Base-by-base conservation (phyloP, 192 early-diverging fungal genomes). In the Gryganskiella cystojenkinii region DNA sequence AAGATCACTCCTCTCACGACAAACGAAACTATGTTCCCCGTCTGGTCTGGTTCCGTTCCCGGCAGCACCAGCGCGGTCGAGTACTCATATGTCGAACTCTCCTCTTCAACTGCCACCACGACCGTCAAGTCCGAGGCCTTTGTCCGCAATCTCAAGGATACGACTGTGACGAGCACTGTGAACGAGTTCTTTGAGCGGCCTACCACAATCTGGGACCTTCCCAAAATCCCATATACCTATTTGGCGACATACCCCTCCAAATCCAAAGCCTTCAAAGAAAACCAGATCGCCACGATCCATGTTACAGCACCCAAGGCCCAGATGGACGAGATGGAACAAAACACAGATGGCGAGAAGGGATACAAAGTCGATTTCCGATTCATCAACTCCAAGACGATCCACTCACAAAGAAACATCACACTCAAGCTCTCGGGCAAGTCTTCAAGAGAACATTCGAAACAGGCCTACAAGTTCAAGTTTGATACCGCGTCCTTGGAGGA, bases 121-220 rank as follows among this genome's bases (percentile, higher is more conserved):
- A 19, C 51, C 33, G 51, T 64, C 63, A 53, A 45, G 27, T 28
- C 51, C 17, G 63, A 64, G 24, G 14, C 37, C 4, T 64, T 64
- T 37, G 25, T 35, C 27, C 63, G 63, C 35, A 64, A 53, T 22
- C 35, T 54, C 13, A 15, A 44, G 20, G 42, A 64, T 9, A 22
- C 52, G 2, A 64, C 25, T n/a, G 52, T 24, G 9, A 55, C 25
- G 2, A 51, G 34, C 33, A 83, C 82, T 2, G 52, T 72, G 17
- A 83, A 83, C 42, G 82, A 83, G 28, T 80, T 83, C 50, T 83
- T 80, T 55, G 61, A 74, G 49, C 81, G 78, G 20, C 67, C 67
- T 19, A 54, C 60, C 17, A 80, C 78, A 15, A 56, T 75, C 24
- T 70, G 70, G 40, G 33, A 63, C 33, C 67, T 83, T 1, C 81